Conservation (phyloP, 257 asterid species). For the Cinchona pubescens region DNA sequence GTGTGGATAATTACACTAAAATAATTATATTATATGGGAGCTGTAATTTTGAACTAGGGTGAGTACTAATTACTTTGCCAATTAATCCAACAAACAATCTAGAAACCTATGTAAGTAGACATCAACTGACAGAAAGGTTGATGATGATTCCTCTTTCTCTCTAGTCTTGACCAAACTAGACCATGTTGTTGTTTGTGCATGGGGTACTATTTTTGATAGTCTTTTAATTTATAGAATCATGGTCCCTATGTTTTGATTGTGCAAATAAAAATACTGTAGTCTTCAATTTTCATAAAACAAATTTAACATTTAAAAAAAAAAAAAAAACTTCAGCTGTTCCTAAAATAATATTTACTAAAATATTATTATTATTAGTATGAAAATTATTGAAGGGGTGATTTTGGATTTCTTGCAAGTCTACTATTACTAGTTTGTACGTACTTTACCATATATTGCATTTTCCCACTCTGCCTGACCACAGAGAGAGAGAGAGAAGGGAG, state of each 20-base stretch:
- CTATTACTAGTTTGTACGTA: conserved; percentile 34
- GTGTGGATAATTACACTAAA: no score
- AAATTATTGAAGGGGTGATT: conserved; percentile 46
- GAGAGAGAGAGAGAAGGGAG: conserved; percentile 24
- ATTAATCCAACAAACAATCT: not conserved
- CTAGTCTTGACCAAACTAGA: not conserved
- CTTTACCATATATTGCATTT: conserved; percentile 29
- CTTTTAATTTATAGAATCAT: not conserved
- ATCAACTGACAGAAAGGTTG: conserved; percentile 33
- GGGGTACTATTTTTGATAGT: not conserved
- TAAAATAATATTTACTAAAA: not conserved
- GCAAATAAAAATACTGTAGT: not conserved
- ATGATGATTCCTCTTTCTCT: conserved; percentile 18
- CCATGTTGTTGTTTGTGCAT: conserved; percentile 11
- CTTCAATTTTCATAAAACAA: not conserved
- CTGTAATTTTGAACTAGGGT: not conserved
- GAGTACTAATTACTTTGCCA: not conserved
- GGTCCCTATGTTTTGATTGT: conserved; percentile 16
- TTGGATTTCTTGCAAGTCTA: conserved; percentile 36
- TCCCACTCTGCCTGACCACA: conserved; percentile 37
- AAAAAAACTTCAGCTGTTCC: conserved; percentile 1
- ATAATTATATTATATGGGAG: not conserved
- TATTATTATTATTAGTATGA: conserved; percentile 1
- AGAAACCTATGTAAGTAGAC: conserved; percentile 9
- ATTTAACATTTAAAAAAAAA: conserved; percentile 13